Evolutionary conservation across 805 yeast species (phyloP), one percentile per base, ranked within the genome.

Genomic region (Komagataella pseudopastoris): DNA sequence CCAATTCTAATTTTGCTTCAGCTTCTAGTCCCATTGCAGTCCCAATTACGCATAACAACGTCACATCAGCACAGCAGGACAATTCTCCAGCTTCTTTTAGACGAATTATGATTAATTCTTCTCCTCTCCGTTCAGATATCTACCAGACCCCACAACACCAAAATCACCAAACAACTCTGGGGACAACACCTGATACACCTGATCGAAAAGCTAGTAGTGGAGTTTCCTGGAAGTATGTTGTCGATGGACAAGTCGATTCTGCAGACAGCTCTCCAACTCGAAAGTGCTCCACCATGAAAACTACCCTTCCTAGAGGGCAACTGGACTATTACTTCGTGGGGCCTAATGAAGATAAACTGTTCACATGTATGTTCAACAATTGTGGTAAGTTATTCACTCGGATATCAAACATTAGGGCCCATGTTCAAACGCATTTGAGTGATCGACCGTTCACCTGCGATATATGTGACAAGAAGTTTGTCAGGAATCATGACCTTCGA

Each of bases 371-470:
- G 53, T 91, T 73, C 65, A 77, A 84, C 14, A 74, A 74, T 51
- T 93, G 99, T 68, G 85, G 86, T 7, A 89, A 93, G 67, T 70
- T 76, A 51, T 91, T 93, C 67, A 81, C 89, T 6, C 75, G 99
- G 61, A 74, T 96, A 48, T 95, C 95, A 66, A 93, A 93, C 60
- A 88, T 88, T 10, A 72, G 98, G 55, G 88, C 96, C 0, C 99
- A 93, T 65, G 90, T 93, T 52, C 99, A 93, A 64, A 93, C 99
- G 0, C 99, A 93, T 71, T 68, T 93, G 49, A 83, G 91, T 63
- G 99, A 95, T 64, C 72, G 97, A 56, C 99, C 99, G 1, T 91
- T 88, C 66, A 70, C 75, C 0, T 93, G 99, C 68, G 71, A 71
- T 3, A 72, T 73, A 46, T 93, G 99, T 66, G 76, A 78, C 3